Percentiles rank a stretch among this genome's conserved stretches.
Evolutionary conservation across 805 yeast genomes (phyloP).

Genomic region (Sugiyamaella mastotermitis): DNA sequence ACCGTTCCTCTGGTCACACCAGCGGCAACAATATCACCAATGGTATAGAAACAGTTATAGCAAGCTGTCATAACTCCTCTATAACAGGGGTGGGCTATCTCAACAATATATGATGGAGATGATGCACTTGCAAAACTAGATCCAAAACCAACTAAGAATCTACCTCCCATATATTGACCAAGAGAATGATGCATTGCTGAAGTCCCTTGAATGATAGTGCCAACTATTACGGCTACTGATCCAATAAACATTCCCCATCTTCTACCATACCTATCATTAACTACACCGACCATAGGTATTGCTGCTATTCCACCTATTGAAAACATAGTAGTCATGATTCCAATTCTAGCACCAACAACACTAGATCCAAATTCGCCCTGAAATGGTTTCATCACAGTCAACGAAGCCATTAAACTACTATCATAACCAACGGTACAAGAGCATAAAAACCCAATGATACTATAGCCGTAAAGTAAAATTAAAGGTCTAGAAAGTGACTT

Average conservation of each 20-base stretch:
- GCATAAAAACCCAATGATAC: slow-evolving; percentile 11
- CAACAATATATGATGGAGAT: slow-evolving; percentile 17
- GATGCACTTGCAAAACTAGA: slow-evolving; percentile 11
- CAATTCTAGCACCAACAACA: no score
- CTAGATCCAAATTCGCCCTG: no score
- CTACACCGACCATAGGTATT: slow-evolving; percentile 8
- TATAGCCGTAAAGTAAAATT: no score
- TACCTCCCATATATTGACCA: slow-evolving; percentile 46
- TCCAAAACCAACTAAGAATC: slow-evolving; percentile 20
- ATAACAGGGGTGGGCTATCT: slow-evolving; percentile 19
- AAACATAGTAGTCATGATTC: slow-evolving; percentile 10
- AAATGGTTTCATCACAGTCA: no score
- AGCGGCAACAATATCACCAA: slow-evolving; percentile 12
- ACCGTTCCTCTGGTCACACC: slow-evolving; percentile 66
- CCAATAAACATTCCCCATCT: slow-evolving; percentile 50
- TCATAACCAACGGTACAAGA: slow-evolving; percentile 13
- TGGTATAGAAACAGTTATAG: slow-evolving; percentile 10
- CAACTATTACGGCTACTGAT: slow-evolving; percentile 47
- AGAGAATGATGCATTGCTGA: slow-evolving; percentile 37
- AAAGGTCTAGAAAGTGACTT: no score
- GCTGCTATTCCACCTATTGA: slow-evolving; percentile 13
- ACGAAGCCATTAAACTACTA: no score
- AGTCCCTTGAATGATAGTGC: slow-evolving; percentile 45
- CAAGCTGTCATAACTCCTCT: slow-evolving; percentile 14
- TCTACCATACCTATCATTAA: slow-evolving; percentile 54